Base-by-base conservation (phyloP, 345 rosid species). In the Heritiera fomes region DNA sequence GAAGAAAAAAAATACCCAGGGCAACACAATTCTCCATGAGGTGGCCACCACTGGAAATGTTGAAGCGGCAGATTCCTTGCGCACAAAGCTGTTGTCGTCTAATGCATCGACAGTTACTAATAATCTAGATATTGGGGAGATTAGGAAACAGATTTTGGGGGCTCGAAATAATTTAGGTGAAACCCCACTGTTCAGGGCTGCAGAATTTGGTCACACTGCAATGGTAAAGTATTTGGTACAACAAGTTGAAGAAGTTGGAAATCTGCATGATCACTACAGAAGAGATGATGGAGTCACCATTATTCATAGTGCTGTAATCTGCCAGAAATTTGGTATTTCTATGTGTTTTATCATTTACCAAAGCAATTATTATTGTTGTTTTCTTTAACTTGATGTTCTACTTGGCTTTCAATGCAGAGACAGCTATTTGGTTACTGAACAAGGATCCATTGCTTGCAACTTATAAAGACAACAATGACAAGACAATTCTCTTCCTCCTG, bases 111-210 rank as follows among this genome's bases (percentile, higher is more conserved):
- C 10, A 52, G 15, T 34, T 34, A 34, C 38, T 34, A 34, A 34
- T 34, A 3, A 34, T 34, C 38, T 34, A 34, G 38, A 34, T 3
- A 34, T 34, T 34, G 38, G 38, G 38, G 38, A 34, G 38, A 34
- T 34, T 34, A 34, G 38, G 38, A 34, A 34, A 34, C 38, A 34
- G 38, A 34, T 34, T 11, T 41, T 82, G 53, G 53, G 15, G 43
- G 53, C 13, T 4, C 52, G 55, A 46, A 82, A 82, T 43, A 78
- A 60, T 3, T 47, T 78, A 38, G 84, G 84, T 1, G 84, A 82
- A 77, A 82, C 84, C 2, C 79, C 85, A 14, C 11, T 82, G 23
- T 79, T 59, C 49, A 75, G 41, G 58, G 82, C 82, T 17, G 76
- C 82, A 30, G 76, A 78, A 9, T 69, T 41, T 49, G 82, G 79